Base-by-base conservation (phyloP, 208 protist species). In the Zelonia costaricensis region DNA sequence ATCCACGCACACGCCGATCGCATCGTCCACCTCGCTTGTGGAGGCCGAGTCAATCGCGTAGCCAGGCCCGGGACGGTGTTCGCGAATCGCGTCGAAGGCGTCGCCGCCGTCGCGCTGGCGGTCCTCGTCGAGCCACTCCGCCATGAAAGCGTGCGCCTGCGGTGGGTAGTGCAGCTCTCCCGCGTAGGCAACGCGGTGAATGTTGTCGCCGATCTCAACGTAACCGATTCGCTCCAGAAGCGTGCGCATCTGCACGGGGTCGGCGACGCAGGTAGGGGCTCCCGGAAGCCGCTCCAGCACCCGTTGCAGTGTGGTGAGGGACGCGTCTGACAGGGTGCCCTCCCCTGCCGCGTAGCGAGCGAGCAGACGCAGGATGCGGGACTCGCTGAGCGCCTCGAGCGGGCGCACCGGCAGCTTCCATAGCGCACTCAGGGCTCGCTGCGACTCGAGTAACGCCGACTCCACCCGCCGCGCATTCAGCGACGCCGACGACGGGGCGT, bases 1-100 rank as follows among this genome's bases (percentile, higher is more conserved):
- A 47, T 93, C 79, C 3, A 76, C 70, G 53, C 88, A 76, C 18
- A 93, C 78, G 4, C 84, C 85, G 60, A 96, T 94, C 25, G 86
- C 90, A 48, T 96, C 90, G 60, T 96, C 90, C 9, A 96, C 90
- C 58, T 96, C 90, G 48, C 84, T 93, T n/a, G 90, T 96, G 4
- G 84, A 84, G 57, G 86, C 86, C 42, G 82, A 91, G 69, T 96
- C 90, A 57, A 96, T 92, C 30, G 90, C 90, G 68, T 94, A 96
- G 27, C 62, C 87, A 0, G 84, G 86, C 1, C 79, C 80, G 3
- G 39, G 49, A 10, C 69, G 43, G 22, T 52, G 36, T 23, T 80
- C 64, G 2, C 90, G 84, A n/a, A 93, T 63, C 1, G 39, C 51
- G 52, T 93, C 85, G 53, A 88, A 92, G 9, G 76, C 66, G 59